These are phyloP conservation scores for Haplosporangium gracile DNA, from an alignment of 192 early-diverging fungal species.

Conservation along the genomic window DNA sequence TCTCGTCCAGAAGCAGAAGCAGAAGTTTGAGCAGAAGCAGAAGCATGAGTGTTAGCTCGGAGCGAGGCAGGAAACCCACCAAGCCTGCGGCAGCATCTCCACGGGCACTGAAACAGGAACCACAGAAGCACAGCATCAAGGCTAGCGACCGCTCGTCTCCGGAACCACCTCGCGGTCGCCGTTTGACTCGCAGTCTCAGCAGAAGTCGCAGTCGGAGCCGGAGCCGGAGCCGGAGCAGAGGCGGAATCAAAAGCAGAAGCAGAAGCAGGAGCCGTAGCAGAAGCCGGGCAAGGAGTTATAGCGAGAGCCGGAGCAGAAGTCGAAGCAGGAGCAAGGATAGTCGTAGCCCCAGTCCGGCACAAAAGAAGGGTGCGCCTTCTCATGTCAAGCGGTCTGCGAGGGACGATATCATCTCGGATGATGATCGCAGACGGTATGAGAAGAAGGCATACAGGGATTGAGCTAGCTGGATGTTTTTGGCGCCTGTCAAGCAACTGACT, in stretches of 20 bases:
- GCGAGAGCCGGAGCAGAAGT: slow-evolving; percentile 15
- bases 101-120: slow-evolving; percentile 37
- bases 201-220: slow-evolving; percentile 43
- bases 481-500: no score
- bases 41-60: slow-evolving; percentile 17
- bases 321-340: slow-evolving; percentile 4
- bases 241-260: slow-evolving; percentile 17
- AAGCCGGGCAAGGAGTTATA: slow-evolving; percentile 16
- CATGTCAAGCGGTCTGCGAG: slow-evolving; percentile 14
- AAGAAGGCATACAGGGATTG: slow-evolving; percentile 22
- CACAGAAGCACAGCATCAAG: slow-evolving; percentile 3
- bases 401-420: slow-evolving; percentile 11
- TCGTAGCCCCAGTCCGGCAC: slow-evolving; percentile 8
- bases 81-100: background rate
- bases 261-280: slow-evolving; percentile 22
- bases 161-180: slow-evolving; percentile 13
- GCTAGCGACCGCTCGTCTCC: background rate
- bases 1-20: slow-evolving; percentile 6
- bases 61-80: background rate
- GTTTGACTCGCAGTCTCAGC: slow-evolving; percentile 17
- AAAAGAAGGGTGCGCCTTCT: background rate
- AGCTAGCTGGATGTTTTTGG: background rate
- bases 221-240: slow-evolving; percentile 34
- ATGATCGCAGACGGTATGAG: slow-evolving; percentile 10
- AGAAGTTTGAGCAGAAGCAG: slow-evolving; percentile 39